phyloP scores from a whole-genome alignment of 192 early-diverging fungal species.

The Backusella tuberculispora region DNA sequence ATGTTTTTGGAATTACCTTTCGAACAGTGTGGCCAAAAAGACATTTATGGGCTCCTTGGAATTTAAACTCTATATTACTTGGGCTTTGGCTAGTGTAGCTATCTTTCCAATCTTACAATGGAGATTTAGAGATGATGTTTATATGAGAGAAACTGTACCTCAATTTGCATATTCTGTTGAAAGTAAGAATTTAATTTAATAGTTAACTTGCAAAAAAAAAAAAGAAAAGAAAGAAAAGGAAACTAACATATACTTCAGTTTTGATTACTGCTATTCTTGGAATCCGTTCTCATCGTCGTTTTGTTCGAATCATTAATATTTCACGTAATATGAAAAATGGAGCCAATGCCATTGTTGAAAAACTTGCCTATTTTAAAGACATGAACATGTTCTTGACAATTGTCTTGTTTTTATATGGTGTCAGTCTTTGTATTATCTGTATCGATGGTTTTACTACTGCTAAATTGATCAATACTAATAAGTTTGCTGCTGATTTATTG shows the following conservation, averaged over 20 bases:
- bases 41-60: constrained; percentile 50
- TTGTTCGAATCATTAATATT: constrained; percentile 23
- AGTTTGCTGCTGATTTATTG: constrained; percentile 33
- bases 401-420: constrained; percentile 28
- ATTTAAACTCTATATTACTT: constrained; percentile 48
- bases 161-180: constrained; percentile 43
- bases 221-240: background rate
- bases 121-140: constrained; percentile 21
- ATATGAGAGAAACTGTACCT: constrained; percentile 44
- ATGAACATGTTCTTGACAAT: constrained; percentile 36
- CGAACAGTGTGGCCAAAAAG: constrained; percentile 42
- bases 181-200: constrained; percentile 5
- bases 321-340: background rate
- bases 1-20: constrained; percentile 53
- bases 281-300: constrained; percentile 28
- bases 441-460: constrained; percentile 34
- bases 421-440: constrained; percentile 37
- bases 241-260: constrained; percentile 3
- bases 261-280: constrained; percentile 32
- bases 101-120: constrained; percentile 46
- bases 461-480: constrained; percentile 21
- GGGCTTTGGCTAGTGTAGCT: constrained; percentile 32
- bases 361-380: constrained; percentile 38
- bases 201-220: background rate
- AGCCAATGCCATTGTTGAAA: constrained; percentile 17